Conservation (phyloP, 495 filamentous ascomycete species). For the Jackrogersella minutella region DNA sequence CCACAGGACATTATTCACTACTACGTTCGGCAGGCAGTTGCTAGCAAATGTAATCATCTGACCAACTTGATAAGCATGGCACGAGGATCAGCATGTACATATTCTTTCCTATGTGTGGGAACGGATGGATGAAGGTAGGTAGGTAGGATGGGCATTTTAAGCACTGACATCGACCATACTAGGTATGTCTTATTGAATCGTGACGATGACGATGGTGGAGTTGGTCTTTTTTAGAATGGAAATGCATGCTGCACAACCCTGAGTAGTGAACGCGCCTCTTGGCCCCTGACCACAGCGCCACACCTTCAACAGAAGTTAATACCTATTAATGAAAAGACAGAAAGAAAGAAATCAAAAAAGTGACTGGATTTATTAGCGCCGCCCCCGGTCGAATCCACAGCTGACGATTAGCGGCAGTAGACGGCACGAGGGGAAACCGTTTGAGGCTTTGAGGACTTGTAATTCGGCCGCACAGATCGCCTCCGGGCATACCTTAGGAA, state of each 20-base stretch:
- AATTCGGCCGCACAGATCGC: slow-evolving; percentile 37
- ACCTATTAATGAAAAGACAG: no score
- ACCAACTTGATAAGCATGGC: slow-evolving; percentile 29
- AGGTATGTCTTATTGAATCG: slow-evolving; percentile 34
- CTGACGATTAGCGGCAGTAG: slow-evolving; percentile 25
- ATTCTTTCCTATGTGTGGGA: slow-evolving; percentile 6
- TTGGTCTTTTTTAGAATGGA: slow-evolving; percentile 23
- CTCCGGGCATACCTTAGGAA: slow-evolving; percentile 33
- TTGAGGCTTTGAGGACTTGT: slow-evolving; percentile 22
- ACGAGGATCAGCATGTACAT: slow-evolving; percentile 27
- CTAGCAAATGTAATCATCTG: slow-evolving; percentile 29
- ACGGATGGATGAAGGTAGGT: neutral
- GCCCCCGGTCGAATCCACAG: slow-evolving; percentile 27
- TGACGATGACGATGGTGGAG: slow-evolving; percentile 40
- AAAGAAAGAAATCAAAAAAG: no score
- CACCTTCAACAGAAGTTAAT: slow-evolving; percentile 24
- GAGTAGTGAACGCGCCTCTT: slow-evolving; percentile 28
- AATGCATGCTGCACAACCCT: slow-evolving; percentile 28
- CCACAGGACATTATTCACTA: slow-evolving; percentile 11
- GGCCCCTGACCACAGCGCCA: slow-evolving; percentile 32
- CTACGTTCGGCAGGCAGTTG: slow-evolving; percentile 12
- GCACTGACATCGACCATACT: slow-evolving; percentile 26
- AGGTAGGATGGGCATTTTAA: slow-evolving; percentile 17
- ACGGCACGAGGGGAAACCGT: slow-evolving; percentile 24
- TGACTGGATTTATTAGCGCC: no score